Evolutionary conservation across 2,329 filamentous ascomycete species (phyloP).

Genomic region (Pseudogymnoascus sp.): DNA sequence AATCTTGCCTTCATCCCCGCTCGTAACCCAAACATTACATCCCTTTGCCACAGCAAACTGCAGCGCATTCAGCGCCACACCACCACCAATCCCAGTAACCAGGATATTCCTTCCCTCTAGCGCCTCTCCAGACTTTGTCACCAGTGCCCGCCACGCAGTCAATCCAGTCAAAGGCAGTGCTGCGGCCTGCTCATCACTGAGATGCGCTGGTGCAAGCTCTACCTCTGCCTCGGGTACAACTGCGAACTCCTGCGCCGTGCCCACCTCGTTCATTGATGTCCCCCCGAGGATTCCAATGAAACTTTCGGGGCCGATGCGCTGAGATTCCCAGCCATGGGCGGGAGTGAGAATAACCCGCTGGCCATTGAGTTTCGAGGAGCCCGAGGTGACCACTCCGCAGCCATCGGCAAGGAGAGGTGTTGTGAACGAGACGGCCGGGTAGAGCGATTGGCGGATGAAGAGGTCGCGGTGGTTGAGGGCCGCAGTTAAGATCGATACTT

Average conservation of each 20-base stretch:
- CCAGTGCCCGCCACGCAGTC: slow-evolving; percentile 79
- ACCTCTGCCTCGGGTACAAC: slow-evolving; percentile 62
- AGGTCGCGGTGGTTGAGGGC: slow-evolving; percentile 93
- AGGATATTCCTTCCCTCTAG: slow-evolving; percentile 63
- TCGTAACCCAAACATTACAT: slow-evolving; percentile 31
- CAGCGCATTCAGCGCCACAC: slow-evolving; percentile 74
- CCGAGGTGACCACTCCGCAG: slow-evolving; percentile 59
- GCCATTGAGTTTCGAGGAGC: slow-evolving; percentile 43
- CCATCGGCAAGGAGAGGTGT: slow-evolving; percentile 77
- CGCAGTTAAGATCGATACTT: slow-evolving; percentile 67
- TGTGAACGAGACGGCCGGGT: slow-evolving; percentile 74
- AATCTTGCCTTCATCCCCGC: slow-evolving; percentile 59
- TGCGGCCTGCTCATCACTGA: slow-evolving; percentile 66
- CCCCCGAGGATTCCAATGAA: slow-evolving; percentile 60
- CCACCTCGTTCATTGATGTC: slow-evolving; percentile 53
- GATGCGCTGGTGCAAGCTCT: slow-evolving; percentile 64
- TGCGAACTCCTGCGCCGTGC: slow-evolving; percentile 67
- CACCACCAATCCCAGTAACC: slow-evolving; percentile 85
- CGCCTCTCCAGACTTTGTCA: slow-evolving; percentile 64
- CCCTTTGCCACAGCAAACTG: slow-evolving; percentile 70
- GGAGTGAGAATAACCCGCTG: slow-evolving; percentile 74
- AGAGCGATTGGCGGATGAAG: slow-evolving; percentile 86
- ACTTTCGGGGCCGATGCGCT: slow-evolving; percentile 65
- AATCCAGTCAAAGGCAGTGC: slow-evolving; percentile 77
- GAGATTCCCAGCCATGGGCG: slow-evolving; percentile 64